Conservation (phyloP, 2,329 filamentous ascomycete genomes). For the Chrysoporthe austroafricana region DNA sequence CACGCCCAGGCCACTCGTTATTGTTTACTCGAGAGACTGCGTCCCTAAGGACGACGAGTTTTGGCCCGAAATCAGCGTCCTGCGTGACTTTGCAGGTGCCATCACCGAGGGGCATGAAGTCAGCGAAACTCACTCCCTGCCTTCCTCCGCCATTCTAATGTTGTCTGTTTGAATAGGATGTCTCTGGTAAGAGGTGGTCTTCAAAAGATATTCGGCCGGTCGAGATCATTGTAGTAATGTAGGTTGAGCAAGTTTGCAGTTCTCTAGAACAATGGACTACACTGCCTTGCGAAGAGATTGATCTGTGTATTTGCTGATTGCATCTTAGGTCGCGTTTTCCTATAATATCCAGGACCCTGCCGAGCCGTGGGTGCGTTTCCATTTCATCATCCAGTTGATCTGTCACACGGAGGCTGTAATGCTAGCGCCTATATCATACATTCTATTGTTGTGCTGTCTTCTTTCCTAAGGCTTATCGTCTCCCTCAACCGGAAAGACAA, state of each 20-base stretch:
- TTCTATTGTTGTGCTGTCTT: background rate
- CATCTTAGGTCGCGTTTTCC: background rate
- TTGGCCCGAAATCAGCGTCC: background rate
- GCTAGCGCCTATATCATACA: background rate
- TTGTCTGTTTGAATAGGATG: background rate
- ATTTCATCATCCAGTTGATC: background rate
- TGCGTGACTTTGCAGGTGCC: background rate
- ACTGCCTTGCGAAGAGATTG: background rate
- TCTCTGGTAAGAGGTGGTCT: background rate
- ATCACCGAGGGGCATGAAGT: background rate
- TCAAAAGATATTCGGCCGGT: background rate
- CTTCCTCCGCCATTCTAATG: background rate
- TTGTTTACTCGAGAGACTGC: background rate
- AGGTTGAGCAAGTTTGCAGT: background rate
- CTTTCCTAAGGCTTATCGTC: background rate
- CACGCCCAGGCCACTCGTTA: background rate
- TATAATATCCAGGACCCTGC: background rate
- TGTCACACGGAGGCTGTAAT: no score
- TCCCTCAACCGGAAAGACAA: background rate
- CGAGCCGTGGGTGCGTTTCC: background rate
- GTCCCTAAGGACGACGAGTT: conserved; percentile 2
- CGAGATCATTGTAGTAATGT: background rate
- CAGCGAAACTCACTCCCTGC: background rate
- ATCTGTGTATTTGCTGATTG: background rate
- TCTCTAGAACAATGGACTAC: background rate